Evolutionary conservation across 805 yeast genomes (phyloP).

Genomic region (Pichia sporocuriosa): DNA sequence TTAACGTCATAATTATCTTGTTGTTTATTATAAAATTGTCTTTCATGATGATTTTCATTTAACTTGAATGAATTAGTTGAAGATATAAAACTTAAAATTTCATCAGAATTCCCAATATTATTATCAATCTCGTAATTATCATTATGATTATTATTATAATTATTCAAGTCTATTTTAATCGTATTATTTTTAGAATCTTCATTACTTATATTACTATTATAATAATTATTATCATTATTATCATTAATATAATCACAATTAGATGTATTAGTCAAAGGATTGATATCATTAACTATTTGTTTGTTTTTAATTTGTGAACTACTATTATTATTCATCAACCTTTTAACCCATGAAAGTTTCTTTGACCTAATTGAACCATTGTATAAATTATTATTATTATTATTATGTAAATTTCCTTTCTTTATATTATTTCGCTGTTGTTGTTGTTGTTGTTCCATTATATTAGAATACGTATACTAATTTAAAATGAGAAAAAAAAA

Average conservation of each 20-base stretch:
- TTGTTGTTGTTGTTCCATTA: too few species aligned
- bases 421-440: too few species aligned
- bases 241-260: too few species aligned
- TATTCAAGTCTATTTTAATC: not conserved
- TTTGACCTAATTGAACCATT: conserved; percentile 6
- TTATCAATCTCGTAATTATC: not conserved
- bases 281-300: too few species aligned
- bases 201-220: too few species aligned
- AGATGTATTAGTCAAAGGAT: too few species aligned
- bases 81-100: conserved; percentile 6
- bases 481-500: too few species aligned
- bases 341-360: conserved; percentile 31
- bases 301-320: too few species aligned
- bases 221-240: not conserved
- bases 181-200: not conserved
- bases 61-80: conserved; percentile 2
- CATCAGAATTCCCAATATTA: not conserved
- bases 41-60: conserved; percentile 3
- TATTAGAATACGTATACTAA: too few species aligned
- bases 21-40: conserved; percentile 2
- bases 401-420: too few species aligned
- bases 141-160: not conserved
- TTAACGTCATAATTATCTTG: not conserved
- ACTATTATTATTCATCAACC: conserved; percentile 3
- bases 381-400: not conserved